Evolutionary conservation across 2,329 filamentous ascomycete species (phyloP).

Genomic region (Periconia sp.): DNA sequence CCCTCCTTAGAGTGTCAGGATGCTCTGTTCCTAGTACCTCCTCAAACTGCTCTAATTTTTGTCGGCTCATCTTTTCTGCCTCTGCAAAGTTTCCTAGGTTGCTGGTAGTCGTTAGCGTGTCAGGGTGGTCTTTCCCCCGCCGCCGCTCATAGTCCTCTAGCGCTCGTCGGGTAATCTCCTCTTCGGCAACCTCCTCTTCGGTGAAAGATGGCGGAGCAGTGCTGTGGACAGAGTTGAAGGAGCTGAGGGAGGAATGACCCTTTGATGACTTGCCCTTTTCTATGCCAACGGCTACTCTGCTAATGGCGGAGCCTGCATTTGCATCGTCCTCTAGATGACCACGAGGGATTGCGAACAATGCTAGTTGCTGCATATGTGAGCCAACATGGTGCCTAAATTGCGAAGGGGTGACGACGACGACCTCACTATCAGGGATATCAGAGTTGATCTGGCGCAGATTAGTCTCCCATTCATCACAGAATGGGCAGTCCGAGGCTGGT

Average conservation of each 20-base stretch:
- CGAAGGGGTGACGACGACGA: slow-evolving; percentile 9
- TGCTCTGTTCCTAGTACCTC: slow-evolving; percentile 12
- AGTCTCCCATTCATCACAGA: slow-evolving; percentile 14
- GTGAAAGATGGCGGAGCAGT: too few relatives aligned
- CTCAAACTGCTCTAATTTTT: slow-evolving; percentile 18
- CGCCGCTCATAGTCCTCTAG: slow-evolving; percentile 18
- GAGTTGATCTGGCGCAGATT: slow-evolving; percentile 12
- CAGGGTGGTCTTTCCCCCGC: slow-evolving; percentile 16
- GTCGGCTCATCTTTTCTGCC: slow-evolving; percentile 21
- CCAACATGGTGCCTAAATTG: slow-evolving; percentile 22
- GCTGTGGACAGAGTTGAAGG: too few relatives aligned
- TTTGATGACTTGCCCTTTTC: too few relatives aligned
- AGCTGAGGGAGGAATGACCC: too few relatives aligned
- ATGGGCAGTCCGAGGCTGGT: slow-evolving; percentile 15
- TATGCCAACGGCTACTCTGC: not conserved
- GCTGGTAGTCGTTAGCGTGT: not conserved
- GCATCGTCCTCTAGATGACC: slow-evolving; percentile 11
- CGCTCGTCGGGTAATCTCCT: slow-evolving; percentile 19
- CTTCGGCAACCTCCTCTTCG: too few relatives aligned
- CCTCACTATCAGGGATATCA: slow-evolving; percentile 4
- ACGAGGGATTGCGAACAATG: slow-evolving; percentile 21
- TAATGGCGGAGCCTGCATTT: not conserved
- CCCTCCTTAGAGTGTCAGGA: slow-evolving; percentile 6
- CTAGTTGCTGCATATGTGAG: slow-evolving; percentile 21
- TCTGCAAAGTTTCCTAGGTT: not conserved